Conservation (phyloP, 2,329 filamentous ascomycete species). For the Fusarium virguliforme region DNA sequence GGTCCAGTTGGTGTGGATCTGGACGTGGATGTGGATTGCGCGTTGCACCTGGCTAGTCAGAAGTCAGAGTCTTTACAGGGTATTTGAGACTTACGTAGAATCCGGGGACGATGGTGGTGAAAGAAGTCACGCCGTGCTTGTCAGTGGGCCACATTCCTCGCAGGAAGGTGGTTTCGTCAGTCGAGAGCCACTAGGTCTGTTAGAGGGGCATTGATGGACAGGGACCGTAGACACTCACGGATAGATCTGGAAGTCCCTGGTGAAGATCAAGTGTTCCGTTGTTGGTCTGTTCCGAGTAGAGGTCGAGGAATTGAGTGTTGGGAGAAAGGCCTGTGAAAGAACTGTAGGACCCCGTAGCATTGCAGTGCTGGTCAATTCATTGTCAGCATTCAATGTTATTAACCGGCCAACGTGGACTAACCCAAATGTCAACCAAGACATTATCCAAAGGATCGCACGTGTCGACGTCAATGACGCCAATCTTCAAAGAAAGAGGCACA, state of each 20-base stretch:
- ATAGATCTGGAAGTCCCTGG: constrained; percentile 3
- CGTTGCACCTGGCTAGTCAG: neutral
- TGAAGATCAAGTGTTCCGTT: neutral
- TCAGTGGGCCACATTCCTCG: constrained; percentile 31
- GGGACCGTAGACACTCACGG: neutral
- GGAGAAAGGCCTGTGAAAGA: constrained; percentile 11
- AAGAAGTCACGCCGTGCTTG: constrained; percentile 23
- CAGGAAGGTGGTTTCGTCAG: constrained; percentile 25
- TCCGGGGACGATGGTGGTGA: constrained; percentile 22
- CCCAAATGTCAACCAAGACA: constrained; percentile 10
- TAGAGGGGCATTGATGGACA: neutral
- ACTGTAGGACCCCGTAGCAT: constrained; percentile 7
- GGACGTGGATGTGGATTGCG: constrained; percentile 2
- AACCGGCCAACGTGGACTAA: neutral
- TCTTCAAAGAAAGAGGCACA: constrained; percentile 23
- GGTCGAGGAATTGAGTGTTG: constrained; percentile 9
- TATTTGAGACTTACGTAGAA: neutral
- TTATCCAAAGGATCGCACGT: neutral
- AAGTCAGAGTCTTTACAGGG: neutral
- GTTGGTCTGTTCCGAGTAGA: neutral
- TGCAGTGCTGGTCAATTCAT: neutral
- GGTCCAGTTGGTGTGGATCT: constrained; percentile 11
- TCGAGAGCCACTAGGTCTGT: constrained; percentile 16
- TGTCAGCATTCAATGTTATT: neutral
- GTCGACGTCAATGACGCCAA: constrained; percentile 4